Evolutionary conservation across 192 early-diverging fungal species (phyloP).

Genomic region (Linnemannia schmuckeri): DNA sequence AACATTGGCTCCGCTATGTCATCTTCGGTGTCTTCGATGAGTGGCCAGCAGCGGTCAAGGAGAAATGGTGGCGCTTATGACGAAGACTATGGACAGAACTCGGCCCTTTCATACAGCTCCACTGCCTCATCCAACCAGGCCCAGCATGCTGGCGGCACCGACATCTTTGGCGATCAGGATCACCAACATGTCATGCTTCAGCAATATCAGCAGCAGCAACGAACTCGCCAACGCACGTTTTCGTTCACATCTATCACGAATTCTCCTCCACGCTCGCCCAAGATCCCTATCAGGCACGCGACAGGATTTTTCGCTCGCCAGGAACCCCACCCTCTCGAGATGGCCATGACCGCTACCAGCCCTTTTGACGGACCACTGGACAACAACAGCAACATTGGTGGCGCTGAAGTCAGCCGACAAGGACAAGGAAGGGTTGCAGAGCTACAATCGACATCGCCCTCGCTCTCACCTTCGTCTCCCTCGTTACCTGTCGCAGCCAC

Average conservation of each 20-base stretch:
- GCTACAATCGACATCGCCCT: neutral
- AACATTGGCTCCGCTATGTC: neutral
- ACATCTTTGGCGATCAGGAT: constrained; percentile 14
- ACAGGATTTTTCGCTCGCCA: neutral
- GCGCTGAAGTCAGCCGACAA: too few species aligned
- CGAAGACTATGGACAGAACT: neutral
- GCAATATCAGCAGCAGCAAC: constrained; percentile 6
- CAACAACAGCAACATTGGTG: too few species aligned
- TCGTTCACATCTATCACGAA: neutral
- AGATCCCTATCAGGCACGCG: neutral
- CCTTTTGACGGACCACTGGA: neutral
- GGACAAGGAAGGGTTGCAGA: neutral
- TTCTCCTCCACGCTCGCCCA: neutral
- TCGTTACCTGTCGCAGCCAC: neutral
- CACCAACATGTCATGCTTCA: neutral
- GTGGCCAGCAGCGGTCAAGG: neutral
- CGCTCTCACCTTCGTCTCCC: neutral
- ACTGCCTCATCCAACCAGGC: neutral
- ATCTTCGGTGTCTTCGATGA: neutral
- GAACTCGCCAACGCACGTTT: constrained; percentile 1
- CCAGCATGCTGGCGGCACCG: neutral
- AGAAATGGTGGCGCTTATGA: neutral
- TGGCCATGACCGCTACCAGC: neutral
- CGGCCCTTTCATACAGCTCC: too few species aligned
- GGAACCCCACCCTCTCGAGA: neutral